A percentile compares a stretch with the other conserved stretches of the same genome.
Evolutionary conservation across 495 filamentous ascomycete genomes (phyloP).

Genomic region (Rostrohypoxylon terebratum): DNA sequence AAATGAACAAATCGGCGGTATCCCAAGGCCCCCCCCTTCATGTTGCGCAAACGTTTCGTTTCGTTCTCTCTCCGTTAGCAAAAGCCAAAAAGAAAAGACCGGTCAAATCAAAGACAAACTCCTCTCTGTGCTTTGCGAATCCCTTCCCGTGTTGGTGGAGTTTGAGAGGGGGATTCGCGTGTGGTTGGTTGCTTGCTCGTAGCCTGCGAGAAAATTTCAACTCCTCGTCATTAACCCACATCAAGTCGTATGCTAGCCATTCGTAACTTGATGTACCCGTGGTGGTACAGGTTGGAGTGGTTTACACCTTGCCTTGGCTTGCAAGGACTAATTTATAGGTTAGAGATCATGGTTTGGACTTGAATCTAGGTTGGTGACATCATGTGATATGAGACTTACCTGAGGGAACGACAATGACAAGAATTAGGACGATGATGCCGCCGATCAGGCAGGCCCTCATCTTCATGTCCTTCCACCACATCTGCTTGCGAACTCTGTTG

Average conservation of each 20-base stretch:
- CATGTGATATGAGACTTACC: constrained; percentile 66
- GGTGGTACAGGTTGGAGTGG: constrained; percentile 15
- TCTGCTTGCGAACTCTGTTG: constrained; percentile 93
- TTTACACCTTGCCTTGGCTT: constrained; percentile 42
- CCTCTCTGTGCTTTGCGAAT: constrained; percentile 31
- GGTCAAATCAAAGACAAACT: constrained; percentile 43
- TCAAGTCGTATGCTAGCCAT: constrained; percentile 27
- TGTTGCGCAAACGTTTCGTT: constrained; percentile 1
- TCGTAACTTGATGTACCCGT: constrained; percentile 31
- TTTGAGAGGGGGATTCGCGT: constrained; percentile 25
- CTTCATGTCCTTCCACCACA: constrained; percentile 94
- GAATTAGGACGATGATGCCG: constrained; percentile 86
- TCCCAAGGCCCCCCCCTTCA: constrained; percentile 35
- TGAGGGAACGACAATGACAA: constrained; percentile 91
- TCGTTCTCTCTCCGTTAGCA: constrained; percentile 24
- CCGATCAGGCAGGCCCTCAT: constrained; percentile 96
- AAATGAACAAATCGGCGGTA: constrained; percentile 26
- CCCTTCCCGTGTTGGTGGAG: background rate
- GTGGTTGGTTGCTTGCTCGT: constrained; percentile 30
- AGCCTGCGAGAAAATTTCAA: constrained; percentile 39
- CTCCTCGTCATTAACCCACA: constrained; percentile 23
- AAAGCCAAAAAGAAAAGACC: constrained; percentile 38
- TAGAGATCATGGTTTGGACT: constrained; percentile 22
- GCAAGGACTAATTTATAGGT: constrained; percentile 33
- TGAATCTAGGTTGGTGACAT: background rate